Evolutionary conservation across 345 rosid genomes (phyloP).

Genomic region (Erucastrum elatum): DNA sequence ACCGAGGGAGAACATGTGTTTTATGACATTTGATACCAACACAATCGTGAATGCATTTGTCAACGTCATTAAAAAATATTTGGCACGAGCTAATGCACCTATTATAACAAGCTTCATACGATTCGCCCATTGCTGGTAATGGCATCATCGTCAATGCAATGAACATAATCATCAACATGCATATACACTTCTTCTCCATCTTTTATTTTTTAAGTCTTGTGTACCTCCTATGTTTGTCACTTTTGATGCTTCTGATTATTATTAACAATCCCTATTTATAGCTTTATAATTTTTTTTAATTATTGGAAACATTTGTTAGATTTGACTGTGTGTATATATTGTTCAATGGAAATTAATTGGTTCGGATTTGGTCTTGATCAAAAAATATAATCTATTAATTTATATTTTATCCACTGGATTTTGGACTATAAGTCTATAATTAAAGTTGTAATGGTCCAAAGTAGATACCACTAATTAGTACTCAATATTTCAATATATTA

Average conservation of each 20-base stretch:
- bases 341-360: too few species aligned
- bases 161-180: background rate
- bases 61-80: background rate
- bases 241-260: background rate
- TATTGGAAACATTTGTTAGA: background rate
- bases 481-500: too few species aligned
- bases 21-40: background rate
- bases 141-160: background rate
- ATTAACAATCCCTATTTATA: too few species aligned
- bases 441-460: too few species aligned
- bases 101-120: background rate
- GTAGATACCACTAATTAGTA: too few species aligned
- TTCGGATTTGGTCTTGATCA: too few species aligned
- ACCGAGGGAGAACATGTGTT: background rate
- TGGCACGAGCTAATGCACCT: background rate
- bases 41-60: background rate
- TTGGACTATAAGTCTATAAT: too few species aligned
- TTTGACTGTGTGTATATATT: too few species aligned
- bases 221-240: background rate
- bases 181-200: background rate
- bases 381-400: too few species aligned
- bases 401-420: too few species aligned
- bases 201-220: background rate
- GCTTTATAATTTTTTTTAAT: too few species aligned
- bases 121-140: background rate